These are phyloP conservation scores for Barbarea vulgaris DNA, from an alignment of 345 rosid species.

Conservation along the genomic window DNA sequence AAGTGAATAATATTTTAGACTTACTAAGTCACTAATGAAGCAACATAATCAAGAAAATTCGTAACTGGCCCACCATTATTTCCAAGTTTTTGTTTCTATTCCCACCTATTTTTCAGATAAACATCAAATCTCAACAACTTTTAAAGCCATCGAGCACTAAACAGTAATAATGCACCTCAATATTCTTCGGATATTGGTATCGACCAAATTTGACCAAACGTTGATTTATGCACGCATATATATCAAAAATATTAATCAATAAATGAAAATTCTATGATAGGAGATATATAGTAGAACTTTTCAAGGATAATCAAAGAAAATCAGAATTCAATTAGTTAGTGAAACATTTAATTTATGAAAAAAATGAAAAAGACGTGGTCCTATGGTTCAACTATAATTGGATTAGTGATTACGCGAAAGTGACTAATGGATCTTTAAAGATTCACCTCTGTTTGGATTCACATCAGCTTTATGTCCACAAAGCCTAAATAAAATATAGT, in stretches of 20 bases:
- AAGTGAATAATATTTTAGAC: not conserved
- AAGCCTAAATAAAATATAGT: not conserved
- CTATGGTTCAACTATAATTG: no score
- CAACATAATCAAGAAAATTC: not conserved
- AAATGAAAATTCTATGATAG: not conserved
- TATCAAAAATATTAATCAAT: not conserved
- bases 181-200: slow-evolving; percentile 2
- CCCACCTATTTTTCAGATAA: slow-evolving; percentile 10
- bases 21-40: not conserved
- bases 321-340: not conserved
- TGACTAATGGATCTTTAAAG: slow-evolving; percentile 15
- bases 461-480: not conserved
- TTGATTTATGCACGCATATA: not conserved
- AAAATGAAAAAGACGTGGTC: no score
- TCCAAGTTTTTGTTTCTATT: not conserved
- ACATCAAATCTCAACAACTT: slow-evolving; percentile 24
- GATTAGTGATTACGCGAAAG: slow-evolving; percentile 12
- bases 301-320: not conserved
- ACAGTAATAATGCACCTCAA: slow-evolving; percentile 6
- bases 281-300: no score
- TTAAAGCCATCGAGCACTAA: slow-evolving; percentile 5
- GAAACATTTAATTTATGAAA: not conserved
- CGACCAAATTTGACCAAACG: slow-evolving; percentile 28
- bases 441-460: not conserved
- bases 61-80: slow-evolving; percentile 11